Evolutionary conservation across 805 yeast species (phyloP), one percentile per base, ranked within the genome.

Genomic region (Metschnikowia gruessii): DNA sequence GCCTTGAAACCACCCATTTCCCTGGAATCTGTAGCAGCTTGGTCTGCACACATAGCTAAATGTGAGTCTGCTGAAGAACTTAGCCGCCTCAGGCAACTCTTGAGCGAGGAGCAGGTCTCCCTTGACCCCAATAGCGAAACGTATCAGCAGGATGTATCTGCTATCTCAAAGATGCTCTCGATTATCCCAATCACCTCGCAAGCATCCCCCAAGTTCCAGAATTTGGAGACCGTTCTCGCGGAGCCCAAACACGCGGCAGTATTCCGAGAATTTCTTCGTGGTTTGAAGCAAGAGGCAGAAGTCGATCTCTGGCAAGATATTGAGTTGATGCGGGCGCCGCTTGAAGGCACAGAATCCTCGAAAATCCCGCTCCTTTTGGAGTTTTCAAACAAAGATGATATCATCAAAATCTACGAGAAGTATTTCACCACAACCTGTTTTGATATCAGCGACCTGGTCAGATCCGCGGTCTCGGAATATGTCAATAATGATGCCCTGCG

Each of bases 291-390:
- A 16, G 58, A 55, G 18, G 40, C 37, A 1, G 49, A 41, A 13
- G 57, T 88, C 3, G 82, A 82, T 37, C 81, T 80, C 50, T 86
- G 90, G 88, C 60, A 77, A 4, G 75, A 79, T 2, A 83, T 88
- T 2, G 85, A 87, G 50, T 71, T 77, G 0, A 74, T 87, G 32
- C 80, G 81, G 55, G 85, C 85, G 40, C 96, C 97, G 0, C 62
- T 90, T 15, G 87, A 82, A 51, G 85, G 77, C 47, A 35, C 58
- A 18, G 46, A 58, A 19, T 45, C 59, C 4, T 44, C 62, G 40
- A 63, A 54, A 32, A 59, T 76, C 49, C 57, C 70, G 1, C 49
- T 73, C 4, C 66, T 70, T 1, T 55, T 69, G 12, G 79, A 74
- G 46, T 65, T 75, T 41, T 63, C 78, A 0, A 80, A 76, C 40